Evolutionary conservation across 805 yeast genomes (phyloP).

Genomic region (Danielia oregonensis): DNA sequence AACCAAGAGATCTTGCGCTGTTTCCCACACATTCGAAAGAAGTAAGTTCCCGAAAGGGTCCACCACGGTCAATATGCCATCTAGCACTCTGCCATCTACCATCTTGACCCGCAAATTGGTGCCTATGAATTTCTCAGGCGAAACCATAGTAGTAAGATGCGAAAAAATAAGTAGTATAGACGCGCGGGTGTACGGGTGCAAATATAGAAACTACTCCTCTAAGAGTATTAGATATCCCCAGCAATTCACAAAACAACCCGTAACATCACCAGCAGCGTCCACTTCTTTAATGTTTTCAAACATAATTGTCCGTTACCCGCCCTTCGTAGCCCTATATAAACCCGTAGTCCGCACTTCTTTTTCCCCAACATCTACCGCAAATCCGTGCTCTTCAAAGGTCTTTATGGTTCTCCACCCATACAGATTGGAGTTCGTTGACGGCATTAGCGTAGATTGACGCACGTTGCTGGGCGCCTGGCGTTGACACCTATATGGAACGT

Average conservation of each 20-base stretch:
- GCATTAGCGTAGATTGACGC: constrained; percentile 20
- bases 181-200: too few relatives aligned
- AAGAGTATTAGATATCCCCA: too few relatives aligned
- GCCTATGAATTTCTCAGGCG: constrained; percentile 26
- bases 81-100: constrained; percentile 29
- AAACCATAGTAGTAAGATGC: not conserved
- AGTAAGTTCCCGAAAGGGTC: constrained; percentile 43
- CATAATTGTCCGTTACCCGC: constrained; percentile 14
- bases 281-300: too few relatives aligned
- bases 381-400: constrained; percentile 16
- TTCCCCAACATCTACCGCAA: constrained; percentile 16
- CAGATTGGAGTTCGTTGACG: constrained; percentile 14
- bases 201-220: too few relatives aligned
- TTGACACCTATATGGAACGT: constrained; percentile 19
- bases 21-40: constrained; percentile 32
- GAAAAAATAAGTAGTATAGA: not conserved
- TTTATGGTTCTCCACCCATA: constrained; percentile 3
- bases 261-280: too few relatives aligned
- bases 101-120: constrained; percentile 23
- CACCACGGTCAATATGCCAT: constrained; percentile 36
- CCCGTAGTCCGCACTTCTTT: constrained; percentile 1
- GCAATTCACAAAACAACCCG: too few relatives aligned
- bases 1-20: constrained; percentile 25
- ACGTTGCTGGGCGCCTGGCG: constrained; percentile 26
- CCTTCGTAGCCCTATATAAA: constrained; percentile 2